Conservation (phyloP, 75 land plant genomes). For the Picea sitchensis region DNA sequence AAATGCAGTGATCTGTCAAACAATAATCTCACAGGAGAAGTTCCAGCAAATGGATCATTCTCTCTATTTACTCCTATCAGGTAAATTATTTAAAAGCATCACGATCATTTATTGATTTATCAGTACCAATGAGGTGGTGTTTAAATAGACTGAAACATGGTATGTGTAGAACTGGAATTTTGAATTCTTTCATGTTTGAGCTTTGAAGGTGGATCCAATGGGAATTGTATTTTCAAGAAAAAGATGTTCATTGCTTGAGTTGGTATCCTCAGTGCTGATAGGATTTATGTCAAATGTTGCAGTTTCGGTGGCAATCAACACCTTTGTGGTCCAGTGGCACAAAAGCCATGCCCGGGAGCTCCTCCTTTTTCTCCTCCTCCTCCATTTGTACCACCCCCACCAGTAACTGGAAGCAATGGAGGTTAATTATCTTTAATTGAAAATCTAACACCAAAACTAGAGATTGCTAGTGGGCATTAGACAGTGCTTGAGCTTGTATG, state of each 20-base stretch:
- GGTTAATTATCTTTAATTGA: conserved; percentile 3
- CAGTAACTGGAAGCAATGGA: conserved; percentile 16
- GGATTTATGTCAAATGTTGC: conserved; percentile 10
- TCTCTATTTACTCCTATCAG: conserved; percentile 97
- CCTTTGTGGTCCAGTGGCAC: conserved; percentile 71
- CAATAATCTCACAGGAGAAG: conserved; percentile 73
- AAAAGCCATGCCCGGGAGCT: conserved; percentile 56
- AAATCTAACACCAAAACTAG: background rate
- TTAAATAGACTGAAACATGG: background rate
- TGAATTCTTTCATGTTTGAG: background rate
- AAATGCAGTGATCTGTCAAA: conserved; percentile 92
- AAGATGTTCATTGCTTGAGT: background rate
- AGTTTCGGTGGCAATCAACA: conserved; percentile 62
- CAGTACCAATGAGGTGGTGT: background rate
- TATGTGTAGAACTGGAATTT: background rate
- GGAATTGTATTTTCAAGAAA: background rate
- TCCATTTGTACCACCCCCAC: conserved; percentile 57
- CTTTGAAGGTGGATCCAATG: background rate
- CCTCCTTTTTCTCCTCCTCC: conserved; percentile 85
- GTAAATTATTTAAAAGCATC: conserved; percentile 26
- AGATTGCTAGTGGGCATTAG: background rate
- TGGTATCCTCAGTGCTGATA: conserved; percentile 4
- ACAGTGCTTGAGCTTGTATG: background rate
- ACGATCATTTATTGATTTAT: background rate
- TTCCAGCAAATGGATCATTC: conserved; percentile 96